A percentile compares a stretch with the other conserved stretches of the same genome.
Evolutionary conservation across 345 rosid species (phyloP).

Genomic region (Eucalyptus lansdowneana): DNA sequence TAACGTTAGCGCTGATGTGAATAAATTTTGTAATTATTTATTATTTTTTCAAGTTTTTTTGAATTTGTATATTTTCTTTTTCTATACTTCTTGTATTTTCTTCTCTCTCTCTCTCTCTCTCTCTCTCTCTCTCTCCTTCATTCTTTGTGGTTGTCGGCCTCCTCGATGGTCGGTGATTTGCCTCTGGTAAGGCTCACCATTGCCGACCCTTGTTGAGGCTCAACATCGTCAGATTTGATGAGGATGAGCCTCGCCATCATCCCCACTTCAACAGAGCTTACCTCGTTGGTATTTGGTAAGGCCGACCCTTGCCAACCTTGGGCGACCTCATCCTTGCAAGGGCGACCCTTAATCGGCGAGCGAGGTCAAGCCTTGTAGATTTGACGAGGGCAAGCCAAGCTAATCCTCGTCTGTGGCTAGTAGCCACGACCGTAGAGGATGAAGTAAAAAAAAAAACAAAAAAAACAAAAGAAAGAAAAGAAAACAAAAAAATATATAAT

Average conservation of each 20-base stretch:
- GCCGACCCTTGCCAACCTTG: not conserved
- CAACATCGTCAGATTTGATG: rapidly evolving
- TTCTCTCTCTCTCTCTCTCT: not conserved
- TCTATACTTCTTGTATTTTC: not conserved
- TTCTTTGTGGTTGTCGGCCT: not conserved
- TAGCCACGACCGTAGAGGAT: no score
- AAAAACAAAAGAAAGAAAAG: rapidly evolving
- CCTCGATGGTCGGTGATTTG: not conserved
- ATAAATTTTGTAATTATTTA: no score
- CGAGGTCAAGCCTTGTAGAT: no score
- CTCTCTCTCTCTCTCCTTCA: not conserved
- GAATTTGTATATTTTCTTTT: no score
- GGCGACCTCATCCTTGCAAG: no score
- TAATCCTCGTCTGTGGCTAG: rapidly evolving
- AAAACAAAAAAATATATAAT: no score
- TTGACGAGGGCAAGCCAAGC: no score
- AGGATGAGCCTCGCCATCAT: not conserved
- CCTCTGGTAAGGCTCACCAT: no score
- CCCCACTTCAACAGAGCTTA: not conserved
- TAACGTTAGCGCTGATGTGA: rapidly evolving
- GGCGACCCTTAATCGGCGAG: rapidly evolving
- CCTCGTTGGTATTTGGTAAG: not conserved
- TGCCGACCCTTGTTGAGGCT: no score
- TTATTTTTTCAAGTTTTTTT: no score
- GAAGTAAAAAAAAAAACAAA: no score